phyloP scores from a whole-genome alignment of 108 stramenopile genomes.

The Conticribra guillardii region DNA sequence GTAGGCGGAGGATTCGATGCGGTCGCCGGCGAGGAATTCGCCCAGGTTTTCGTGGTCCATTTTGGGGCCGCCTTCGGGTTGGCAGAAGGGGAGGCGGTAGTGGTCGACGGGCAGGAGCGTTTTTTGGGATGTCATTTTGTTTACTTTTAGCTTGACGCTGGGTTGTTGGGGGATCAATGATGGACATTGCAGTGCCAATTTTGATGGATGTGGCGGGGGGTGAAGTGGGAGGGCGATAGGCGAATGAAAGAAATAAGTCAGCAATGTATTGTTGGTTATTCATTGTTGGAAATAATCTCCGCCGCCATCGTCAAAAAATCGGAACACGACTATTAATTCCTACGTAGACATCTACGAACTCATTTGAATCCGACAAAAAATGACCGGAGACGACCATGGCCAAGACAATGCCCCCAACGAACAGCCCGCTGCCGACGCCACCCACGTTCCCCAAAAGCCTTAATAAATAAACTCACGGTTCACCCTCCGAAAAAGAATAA shows the following conservation, averaged over 20 bases:
- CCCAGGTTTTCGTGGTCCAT: conserved; percentile 97
- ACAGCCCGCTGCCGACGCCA: not conserved
- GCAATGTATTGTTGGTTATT: too few species aligned
- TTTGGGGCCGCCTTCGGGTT: conserved; percentile 79
- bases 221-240: too few species aligned
- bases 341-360: not conserved
- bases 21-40: conserved; percentile 96
- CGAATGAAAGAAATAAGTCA: too few species aligned
- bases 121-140: conserved; percentile 90
- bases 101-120: conserved; percentile 94
- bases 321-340: too few species aligned
- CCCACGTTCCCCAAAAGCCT: too few species aligned
- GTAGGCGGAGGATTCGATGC: conserved; percentile 97
- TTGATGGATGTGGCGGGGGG: conserved; percentile 11
- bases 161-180: not conserved
- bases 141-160: conserved; percentile 91
- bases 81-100: conserved; percentile 96
- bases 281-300: too few species aligned
- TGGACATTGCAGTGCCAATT: not conserved
- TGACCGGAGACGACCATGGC: too few species aligned
- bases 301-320: too few species aligned
- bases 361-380: too few species aligned
- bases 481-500: conserved; percentile 73
- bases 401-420: too few species aligned
- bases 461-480: conserved; percentile 56